A percentile compares a stretch with the other conserved stretches of the same genome.
Evolutionary conservation across 2,329 filamentous ascomycete genomes (phyloP).

Genomic region (Beauveria varroae): DNA sequence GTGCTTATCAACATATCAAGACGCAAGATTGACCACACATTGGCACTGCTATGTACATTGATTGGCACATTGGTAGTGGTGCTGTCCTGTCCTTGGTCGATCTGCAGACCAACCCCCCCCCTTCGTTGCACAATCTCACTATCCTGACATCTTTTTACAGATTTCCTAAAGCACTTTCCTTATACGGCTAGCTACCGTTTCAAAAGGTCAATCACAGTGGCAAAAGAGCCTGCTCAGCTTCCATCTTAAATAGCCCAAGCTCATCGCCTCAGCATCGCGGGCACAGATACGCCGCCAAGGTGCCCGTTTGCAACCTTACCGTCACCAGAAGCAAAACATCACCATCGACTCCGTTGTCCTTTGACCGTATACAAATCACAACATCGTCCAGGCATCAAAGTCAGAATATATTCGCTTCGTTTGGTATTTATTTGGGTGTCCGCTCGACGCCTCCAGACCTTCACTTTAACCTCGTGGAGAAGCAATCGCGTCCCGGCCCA

Average conservation of each 20-base stretch:
- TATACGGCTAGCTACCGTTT: neutral
- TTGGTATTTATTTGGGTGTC: slow-evolving; percentile 37
- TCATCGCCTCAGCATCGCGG: neutral
- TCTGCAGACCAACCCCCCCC: neutral
- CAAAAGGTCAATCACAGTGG: neutral
- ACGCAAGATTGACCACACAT: no score
- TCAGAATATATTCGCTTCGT: slow-evolving; percentile 21
- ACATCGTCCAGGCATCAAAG: slow-evolving; percentile 10
- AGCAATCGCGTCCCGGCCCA: slow-evolving; percentile 30
- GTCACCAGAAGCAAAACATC: neutral
- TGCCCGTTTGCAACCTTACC: neutral
- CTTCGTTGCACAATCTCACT: neutral
- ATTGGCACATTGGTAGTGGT: no score
- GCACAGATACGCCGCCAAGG: neutral
- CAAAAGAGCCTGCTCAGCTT: neutral
- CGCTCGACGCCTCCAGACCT: slow-evolving; percentile 57
- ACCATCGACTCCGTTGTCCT: no score
- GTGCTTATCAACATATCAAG: neutral
- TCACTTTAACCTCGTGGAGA: slow-evolving; percentile 67
- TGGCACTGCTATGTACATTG: no score
- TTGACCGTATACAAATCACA: neutral
- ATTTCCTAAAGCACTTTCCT: neutral
- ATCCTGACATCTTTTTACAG: neutral
- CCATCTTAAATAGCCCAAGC: neutral
- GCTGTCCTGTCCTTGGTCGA: neutral